Conservation (phyloP, 2,329 filamentous ascomycete genomes). For the Colletotrichum noveboracense region DNA sequence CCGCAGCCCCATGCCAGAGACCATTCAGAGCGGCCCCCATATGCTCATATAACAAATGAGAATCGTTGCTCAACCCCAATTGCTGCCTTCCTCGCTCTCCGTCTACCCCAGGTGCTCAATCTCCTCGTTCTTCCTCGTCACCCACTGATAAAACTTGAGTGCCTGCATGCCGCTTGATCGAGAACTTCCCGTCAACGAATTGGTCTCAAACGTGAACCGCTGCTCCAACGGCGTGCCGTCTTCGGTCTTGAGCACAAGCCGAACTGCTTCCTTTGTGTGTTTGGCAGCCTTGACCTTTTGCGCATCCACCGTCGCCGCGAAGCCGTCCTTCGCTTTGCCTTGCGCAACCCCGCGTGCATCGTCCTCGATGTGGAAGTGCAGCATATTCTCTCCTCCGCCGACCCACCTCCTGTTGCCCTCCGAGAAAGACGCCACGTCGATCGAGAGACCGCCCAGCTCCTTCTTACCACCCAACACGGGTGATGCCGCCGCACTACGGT, state of each 20-base stretch:
- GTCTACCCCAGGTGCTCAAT: constrained; percentile 5
- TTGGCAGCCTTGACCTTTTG: neutral
- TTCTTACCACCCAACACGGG: neutral
- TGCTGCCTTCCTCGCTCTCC: neutral
- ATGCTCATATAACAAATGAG: neutral
- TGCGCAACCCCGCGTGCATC: neutral
- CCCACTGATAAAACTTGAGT: constrained; percentile 16
- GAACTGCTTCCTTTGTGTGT: neutral
- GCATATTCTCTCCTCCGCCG: neutral
- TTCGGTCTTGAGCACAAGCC: constrained; percentile 1
- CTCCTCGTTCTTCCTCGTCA: constrained; percentile 1
- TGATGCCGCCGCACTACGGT: constrained; percentile 7
- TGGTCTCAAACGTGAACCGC: neutral
- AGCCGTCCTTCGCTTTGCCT: neutral
- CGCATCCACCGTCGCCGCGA: constrained; percentile 7
- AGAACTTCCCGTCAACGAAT: constrained; percentile 3
- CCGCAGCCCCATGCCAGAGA: neutral
- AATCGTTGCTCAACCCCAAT: neutral
- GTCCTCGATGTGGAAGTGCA: constrained; percentile 5
- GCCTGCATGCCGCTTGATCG: constrained; percentile 3
- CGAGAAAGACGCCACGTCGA: constrained; percentile 9
- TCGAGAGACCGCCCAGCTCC: neutral
- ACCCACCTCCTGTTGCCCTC: constrained; percentile 12
- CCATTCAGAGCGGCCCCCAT: neutral
- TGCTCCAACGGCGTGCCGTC: neutral